phyloP scores from a whole-genome alignment of 768 basidiomycete genomes.

The Tephrocybe sp. region DNA sequence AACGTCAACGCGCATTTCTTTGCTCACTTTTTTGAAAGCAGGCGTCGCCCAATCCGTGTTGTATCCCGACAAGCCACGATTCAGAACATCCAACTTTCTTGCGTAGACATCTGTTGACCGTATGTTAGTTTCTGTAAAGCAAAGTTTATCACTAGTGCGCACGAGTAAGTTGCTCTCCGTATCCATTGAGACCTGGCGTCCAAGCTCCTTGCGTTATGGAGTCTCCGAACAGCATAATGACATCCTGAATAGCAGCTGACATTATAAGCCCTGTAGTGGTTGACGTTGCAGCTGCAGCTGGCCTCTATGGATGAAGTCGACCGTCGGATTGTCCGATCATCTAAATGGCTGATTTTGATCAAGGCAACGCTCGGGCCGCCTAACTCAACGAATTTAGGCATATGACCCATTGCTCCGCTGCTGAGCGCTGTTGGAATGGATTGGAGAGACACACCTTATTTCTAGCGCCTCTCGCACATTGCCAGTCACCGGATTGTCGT shows the following conservation, averaged over 20 bases:
- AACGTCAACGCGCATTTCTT: not conserved
- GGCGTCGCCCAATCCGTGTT: slow-evolving; percentile 86
- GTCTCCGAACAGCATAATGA: slow-evolving; percentile 78
- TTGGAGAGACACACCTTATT: too few species aligned
- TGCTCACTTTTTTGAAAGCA: slow-evolving; percentile 70
- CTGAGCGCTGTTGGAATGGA: too few species aligned
- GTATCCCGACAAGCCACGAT: slow-evolving; percentile 84
- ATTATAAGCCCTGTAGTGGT: slow-evolving; percentile 34
- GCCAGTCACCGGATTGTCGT: too few species aligned
- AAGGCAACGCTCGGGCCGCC: too few species aligned
- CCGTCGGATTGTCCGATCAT: not conserved
- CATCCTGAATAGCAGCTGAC: slow-evolving; percentile 60
- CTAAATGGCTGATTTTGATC: too few species aligned
- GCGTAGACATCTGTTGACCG: slow-evolving; percentile 62
- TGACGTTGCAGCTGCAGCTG: slow-evolving; percentile 11
- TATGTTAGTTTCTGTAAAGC: not conserved
- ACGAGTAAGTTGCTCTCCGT: slow-evolving; percentile 71
- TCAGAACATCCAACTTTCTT: slow-evolving; percentile 82
- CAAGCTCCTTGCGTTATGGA: slow-evolving; percentile 76
- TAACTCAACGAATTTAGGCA: too few species aligned
- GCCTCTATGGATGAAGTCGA: slow-evolving; percentile 8
- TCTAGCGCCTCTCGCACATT: too few species aligned
- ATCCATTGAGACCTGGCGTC: slow-evolving; percentile 49
- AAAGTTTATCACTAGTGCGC: slow-evolving; percentile 22
- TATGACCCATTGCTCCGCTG: too few species aligned